These are phyloP conservation scores for Alternaria triticimaculans DNA, from an alignment of 2,329 filamentous ascomycete species.

Conservation along the genomic window DNA sequence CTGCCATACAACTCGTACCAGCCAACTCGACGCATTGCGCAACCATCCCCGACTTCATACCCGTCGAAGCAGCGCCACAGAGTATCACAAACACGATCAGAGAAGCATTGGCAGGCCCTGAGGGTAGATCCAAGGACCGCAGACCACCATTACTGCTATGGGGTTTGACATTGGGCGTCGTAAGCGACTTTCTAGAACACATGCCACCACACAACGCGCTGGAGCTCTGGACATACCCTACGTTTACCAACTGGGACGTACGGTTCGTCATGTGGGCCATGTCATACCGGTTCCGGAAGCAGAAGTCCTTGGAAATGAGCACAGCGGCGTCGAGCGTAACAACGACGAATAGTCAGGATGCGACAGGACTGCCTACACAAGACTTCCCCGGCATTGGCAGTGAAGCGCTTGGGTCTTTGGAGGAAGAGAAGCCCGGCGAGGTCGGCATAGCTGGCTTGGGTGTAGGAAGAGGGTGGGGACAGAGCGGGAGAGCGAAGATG, in stretches of 20 bases:
- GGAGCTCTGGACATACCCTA: slow-evolving; percentile 71
- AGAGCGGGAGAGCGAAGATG: slow-evolving; percentile 46
- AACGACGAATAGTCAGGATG: background rate
- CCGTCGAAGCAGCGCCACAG: slow-evolving; percentile 21
- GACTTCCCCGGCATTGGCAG: slow-evolving; percentile 31
- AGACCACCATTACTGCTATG: slow-evolving; percentile 67
- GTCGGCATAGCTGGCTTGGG: slow-evolving; percentile 55
- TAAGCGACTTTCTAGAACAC: slow-evolving; percentile 72
- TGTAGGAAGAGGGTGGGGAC: slow-evolving; percentile 50
- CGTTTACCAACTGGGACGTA: slow-evolving; percentile 69
- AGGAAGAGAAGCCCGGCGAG: slow-evolving; percentile 48
- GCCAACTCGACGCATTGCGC: slow-evolving; percentile 66
- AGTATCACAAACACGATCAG: slow-evolving; percentile 18
- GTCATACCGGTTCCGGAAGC: slow-evolving; percentile 61
- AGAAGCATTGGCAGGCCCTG: slow-evolving; percentile 23
- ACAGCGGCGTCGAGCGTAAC: slow-evolving; percentile 14
- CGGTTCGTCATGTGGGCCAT: slow-evolving; percentile 65
- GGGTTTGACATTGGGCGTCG: slow-evolving; percentile 71
- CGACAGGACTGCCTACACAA: slow-evolving; percentile 31
- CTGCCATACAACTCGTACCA: slow-evolving; percentile 67
- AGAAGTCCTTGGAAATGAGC: slow-evolving; percentile 42
- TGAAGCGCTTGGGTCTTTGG: slow-evolving; percentile 29
- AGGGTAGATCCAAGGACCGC: slow-evolving; percentile 40
- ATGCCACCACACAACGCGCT: slow-evolving; percentile 69
- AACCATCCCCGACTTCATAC: slow-evolving; percentile 59